These are phyloP conservation scores for Paxillus rubicundulus DNA, from an alignment of 768 basidiomycete genomes.

Conservation along the genomic window DNA sequence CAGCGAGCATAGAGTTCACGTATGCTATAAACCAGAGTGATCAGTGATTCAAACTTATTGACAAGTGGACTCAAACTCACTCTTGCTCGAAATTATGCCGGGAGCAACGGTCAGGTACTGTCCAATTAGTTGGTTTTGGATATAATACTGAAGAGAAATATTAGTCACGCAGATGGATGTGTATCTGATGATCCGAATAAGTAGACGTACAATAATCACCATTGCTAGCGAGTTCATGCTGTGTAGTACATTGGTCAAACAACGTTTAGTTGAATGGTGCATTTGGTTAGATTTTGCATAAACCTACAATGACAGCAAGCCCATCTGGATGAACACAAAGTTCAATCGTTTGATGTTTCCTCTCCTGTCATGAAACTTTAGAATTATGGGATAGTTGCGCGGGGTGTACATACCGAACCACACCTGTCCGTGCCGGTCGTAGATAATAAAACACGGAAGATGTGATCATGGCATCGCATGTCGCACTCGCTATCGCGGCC, in stretches of 20 bases:
- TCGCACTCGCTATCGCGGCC: not conserved
- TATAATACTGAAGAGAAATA: conserved; percentile 8
- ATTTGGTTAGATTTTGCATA: not conserved
- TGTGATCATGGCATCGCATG: conserved; percentile 11
- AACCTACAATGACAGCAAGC: conserved; percentile 14
- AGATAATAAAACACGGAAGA: no score
- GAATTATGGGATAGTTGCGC: not conserved
- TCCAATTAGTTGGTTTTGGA: not conserved
- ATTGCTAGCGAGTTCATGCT: conserved; percentile 13
- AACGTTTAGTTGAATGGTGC: no score
- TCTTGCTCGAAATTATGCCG: conserved; percentile 12
- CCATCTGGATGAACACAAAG: conserved; percentile 10
- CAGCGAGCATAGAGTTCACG: conserved; percentile 20
- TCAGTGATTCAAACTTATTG: not conserved
- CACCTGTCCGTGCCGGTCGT: no score
- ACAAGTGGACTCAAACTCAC: not conserved
- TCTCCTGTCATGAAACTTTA: conserved; percentile 1
- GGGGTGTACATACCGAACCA: no score
- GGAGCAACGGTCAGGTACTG: conserved; percentile 6
- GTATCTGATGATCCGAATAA: not conserved
- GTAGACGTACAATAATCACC: conserved; percentile 9
- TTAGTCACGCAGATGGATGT: not conserved
- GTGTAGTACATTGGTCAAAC: not conserved
- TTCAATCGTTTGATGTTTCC: conserved; percentile 6
- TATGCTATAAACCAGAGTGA: conserved; percentile 12